A percentile compares a stretch with the other conserved stretches of the same genome.
These are phyloP conservation scores for Solanum hybrid DNA, from an alignment of 305 asterid genomes.

Conservation along the genomic window DNA sequence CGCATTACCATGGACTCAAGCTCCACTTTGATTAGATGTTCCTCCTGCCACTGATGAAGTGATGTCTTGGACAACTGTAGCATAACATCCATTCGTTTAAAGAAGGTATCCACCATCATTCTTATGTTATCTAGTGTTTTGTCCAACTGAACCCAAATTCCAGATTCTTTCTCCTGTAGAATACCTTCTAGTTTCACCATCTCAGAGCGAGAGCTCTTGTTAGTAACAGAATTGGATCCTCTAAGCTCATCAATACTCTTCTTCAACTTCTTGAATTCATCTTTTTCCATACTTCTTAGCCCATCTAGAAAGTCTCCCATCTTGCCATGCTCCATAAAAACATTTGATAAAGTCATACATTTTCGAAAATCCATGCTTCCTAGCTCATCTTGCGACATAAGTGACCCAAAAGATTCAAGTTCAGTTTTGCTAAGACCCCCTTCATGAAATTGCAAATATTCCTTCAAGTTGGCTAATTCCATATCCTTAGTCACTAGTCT, in stretches of 20 bases:
- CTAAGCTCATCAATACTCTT: constrained; percentile 33
- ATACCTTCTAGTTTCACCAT: constrained; percentile 48
- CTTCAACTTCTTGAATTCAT: constrained; percentile 43
- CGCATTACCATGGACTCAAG: constrained; percentile 48
- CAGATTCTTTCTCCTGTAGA: constrained; percentile 40
- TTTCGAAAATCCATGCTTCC: neutral
- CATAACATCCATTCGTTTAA: constrained; percentile 30
- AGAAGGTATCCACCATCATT: constrained; percentile 32
- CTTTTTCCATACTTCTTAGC: constrained; percentile 30
- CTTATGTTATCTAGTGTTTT: constrained; percentile 35
- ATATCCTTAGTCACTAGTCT: constrained; percentile 46
- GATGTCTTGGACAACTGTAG: constrained; percentile 30
- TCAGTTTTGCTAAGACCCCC: constrained; percentile 13
- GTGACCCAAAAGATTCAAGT: constrained; percentile 16
- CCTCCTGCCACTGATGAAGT: constrained; percentile 33
- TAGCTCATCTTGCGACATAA: neutral
- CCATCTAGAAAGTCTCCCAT: constrained; percentile 35
- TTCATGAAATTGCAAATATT: constrained; percentile 19
- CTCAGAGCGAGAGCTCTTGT: constrained; percentile 40
- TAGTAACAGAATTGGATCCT: constrained; percentile 32
- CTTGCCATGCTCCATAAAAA: constrained; percentile 25
- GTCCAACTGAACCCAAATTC: constrained; percentile 31
- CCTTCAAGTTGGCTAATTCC: constrained; percentile 48
- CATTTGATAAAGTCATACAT: constrained; percentile 10
- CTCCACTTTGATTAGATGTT: constrained; percentile 26